Evolutionary conservation across 2,329 filamentous ascomycete species (phyloP), one percentile per base, ranked within the genome.

Genomic region (Scleromitrula shiraiana): DNA sequence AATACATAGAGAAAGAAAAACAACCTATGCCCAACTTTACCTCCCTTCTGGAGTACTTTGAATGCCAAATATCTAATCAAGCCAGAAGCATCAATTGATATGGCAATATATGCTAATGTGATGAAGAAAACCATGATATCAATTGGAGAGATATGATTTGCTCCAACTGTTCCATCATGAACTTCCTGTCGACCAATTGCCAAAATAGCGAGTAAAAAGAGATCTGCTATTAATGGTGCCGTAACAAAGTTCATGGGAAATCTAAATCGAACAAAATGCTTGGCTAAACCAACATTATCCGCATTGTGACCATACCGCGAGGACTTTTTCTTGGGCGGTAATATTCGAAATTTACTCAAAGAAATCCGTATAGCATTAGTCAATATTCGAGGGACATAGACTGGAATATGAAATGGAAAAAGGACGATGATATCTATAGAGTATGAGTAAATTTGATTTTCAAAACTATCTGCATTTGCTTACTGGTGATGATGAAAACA

Each of bases 71-170:
- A 88, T 46, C 83, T 70, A 57, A 88, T 86, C 14, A 88, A 69
- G 3, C 84, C 84, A 0, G 83, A 87, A 2, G 84, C 83, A 54
- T 88, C 84, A 50, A 88, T 85, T 0, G 83, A 87, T 38, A 88
- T 85, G 39, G 84, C 83, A 50, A 88, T 86, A 57, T 88, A 88
- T 2, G 84, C 83, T 36, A 86, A 63, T 0, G 82, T 84, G 36
- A 88, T 69, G 66, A 88, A 88, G 66, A 88, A 88, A 14, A 72
- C 67, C 80, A 88, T 85, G 52, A 87, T 86, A 51, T 88, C 82
- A 55, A 85, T 73, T 0, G 83, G 83, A 2, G 71, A 70, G 55
- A 88, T 88, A 58, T 80, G 70, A 56, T 84, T 68, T 1, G 80
- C 70, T 0, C 83, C 83, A 7, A 84, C 64, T 0, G 79, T 86